Base-by-base conservation (phyloP, 352 stramenopile genomes). In the Pythium aquatile region DNA sequence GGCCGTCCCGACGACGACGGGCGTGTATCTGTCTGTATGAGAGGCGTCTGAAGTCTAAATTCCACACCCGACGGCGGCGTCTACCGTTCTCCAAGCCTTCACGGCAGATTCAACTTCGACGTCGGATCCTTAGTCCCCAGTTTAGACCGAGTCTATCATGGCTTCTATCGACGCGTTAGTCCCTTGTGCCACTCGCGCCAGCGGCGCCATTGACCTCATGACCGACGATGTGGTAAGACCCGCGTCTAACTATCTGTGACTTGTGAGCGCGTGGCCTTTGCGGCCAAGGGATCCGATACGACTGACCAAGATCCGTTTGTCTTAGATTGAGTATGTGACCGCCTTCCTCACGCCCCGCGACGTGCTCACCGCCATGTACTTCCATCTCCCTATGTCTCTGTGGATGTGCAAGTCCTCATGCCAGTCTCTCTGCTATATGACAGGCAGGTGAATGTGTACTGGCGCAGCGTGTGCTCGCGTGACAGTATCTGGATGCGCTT, bases 361-460 rank as follows among this genome's bases (percentile, higher is more conserved):
- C 55, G 68, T 89, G 17, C 49, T 76, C 44, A 69, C 64, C 3
- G 77, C 78, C 52, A 79, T 84, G 77, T 89, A 69, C 51, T 24
- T 24, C 20, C 20, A 24, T 24, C 20, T 24, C 20, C 1, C 20
- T 24, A 1, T 24, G 20, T 24, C 20, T 24, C 20, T 24, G 20
- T 24, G 20, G 20, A 24, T 24, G 1, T 24, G 20, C 20, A 24
- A 24, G 20, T 24, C 20, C 20, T 24, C 20, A 24, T 24, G 20
- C 20, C 20, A 24, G 20, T 24, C 20, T 24, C 20, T 24, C 3
- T 37, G 1, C 20, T 29, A n/a, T 35, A 24, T 16, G 17, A 57
- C 53, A 91, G 79, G 59, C 73, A 75, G 46, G 82, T 89, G 44
- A 91, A 77, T 56, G 61, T 55, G 54, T 87, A 82, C 61, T 91